phyloP scores from a whole-genome alignment of 225 moss, liverwort and hornwort genomes.

The Ulota crispa region DNA sequence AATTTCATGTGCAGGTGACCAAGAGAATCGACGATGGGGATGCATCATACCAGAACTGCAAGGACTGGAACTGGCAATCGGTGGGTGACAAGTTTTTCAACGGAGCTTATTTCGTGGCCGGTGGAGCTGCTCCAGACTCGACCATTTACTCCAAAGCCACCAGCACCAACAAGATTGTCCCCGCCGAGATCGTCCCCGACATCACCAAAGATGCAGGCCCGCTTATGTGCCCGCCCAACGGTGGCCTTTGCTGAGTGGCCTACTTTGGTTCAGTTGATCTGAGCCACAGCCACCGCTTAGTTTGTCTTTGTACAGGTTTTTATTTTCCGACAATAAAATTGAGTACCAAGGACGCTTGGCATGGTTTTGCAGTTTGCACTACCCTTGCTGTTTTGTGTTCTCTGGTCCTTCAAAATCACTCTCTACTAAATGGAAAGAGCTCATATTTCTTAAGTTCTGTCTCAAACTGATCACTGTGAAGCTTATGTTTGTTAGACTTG shows the following conservation, averaged over 20 bases:
- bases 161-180: background rate
- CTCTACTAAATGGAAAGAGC: too few relatives aligned
- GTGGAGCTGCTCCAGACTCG: background rate
- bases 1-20: conserved; percentile 17
- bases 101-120: conserved; percentile 35
- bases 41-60: background rate
- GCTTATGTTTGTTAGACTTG: too few relatives aligned
- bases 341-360: background rate
- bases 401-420: background rate
- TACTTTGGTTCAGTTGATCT: background rate
- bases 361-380: background rate
- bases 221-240: conserved; percentile 14
- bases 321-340: background rate
- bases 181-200: conserved; percentile 16
- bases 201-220: conserved; percentile 33
- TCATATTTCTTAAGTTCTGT: too few relatives aligned
- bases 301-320: background rate
- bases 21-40: conserved; percentile 45
- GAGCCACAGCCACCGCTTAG: background rate
- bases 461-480: too few relatives aligned
- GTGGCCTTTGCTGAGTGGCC: background rate
- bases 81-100: conserved; percentile 33
- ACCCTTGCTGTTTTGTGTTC: background rate
- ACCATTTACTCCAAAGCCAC: background rate
- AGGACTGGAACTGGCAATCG: conserved; percentile 41